phyloP scores from a whole-genome alignment of 495 filamentous ascomycete species.

The Pseudomonodictys pantanalensis region DNA sequence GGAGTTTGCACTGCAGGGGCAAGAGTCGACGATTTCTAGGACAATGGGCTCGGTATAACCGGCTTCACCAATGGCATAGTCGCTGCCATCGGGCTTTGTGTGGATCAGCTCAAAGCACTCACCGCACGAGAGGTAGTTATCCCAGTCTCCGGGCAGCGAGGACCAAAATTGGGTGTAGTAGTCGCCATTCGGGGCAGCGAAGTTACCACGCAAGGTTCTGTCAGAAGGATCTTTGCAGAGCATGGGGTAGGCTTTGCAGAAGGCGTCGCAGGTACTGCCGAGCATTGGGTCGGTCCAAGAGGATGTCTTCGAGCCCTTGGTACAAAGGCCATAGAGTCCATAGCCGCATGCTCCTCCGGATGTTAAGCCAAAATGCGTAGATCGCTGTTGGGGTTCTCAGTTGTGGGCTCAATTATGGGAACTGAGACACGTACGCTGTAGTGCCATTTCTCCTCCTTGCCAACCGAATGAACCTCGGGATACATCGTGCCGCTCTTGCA shows the following conservation, averaged over 20 bases:
- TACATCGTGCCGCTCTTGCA: slow-evolving; percentile 8
- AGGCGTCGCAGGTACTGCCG: slow-evolving; percentile 4
- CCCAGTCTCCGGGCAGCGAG: neutral
- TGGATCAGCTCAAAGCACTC: slow-evolving; percentile 2
- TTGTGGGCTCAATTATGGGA: neutral
- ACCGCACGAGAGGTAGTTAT: slow-evolving; percentile 8
- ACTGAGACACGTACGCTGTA: slow-evolving; percentile 3
- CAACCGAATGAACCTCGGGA: slow-evolving; percentile 1
- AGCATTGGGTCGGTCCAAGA: slow-evolving; percentile 5
- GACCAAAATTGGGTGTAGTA: slow-evolving; percentile 7
- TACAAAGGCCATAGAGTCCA: slow-evolving; percentile 3
- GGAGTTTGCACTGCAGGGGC: slow-evolving; percentile 4
- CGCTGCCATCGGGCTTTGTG: neutral
- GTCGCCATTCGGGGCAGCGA: slow-evolving; percentile 5
- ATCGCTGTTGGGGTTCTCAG: neutral
- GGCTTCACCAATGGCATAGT: neutral
- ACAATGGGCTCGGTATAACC: neutral
- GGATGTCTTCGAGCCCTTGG: neutral
- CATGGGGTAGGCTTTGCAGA: slow-evolving; percentile 3
- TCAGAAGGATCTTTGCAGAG: neutral
- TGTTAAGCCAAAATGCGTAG: slow-evolving; percentile 5
- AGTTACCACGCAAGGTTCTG: slow-evolving; percentile 2
- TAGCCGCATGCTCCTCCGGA: slow-evolving; percentile 3
- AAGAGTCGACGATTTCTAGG: slow-evolving; percentile 4
- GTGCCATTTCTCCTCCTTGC: neutral